A percentile compares a stretch with the other conserved stretches of the same genome.
These are phyloP conservation scores for Laguncularia racemosa DNA, from an alignment of 345 rosid species.

Conservation along the genomic window DNA sequence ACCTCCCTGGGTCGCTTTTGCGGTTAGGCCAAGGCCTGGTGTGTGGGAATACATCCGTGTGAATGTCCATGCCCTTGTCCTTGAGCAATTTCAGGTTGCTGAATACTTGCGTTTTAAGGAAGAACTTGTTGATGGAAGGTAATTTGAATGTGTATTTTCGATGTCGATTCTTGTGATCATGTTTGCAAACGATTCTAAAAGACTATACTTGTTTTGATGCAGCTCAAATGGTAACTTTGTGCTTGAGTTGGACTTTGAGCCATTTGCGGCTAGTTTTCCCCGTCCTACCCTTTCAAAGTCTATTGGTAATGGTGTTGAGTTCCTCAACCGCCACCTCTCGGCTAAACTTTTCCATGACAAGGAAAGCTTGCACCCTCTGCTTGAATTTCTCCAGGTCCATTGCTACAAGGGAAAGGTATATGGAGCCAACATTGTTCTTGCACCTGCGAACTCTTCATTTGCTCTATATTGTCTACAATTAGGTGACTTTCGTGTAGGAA, in stretches of 20 bases:
- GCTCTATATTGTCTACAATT: background rate
- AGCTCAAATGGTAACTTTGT: conserved; percentile 70
- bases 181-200: too few species aligned
- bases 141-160: background rate
- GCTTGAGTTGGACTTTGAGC: conserved; percentile 89
- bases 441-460: background rate
- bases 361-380: conserved; percentile 86
- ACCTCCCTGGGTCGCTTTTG: conserved; percentile 91
- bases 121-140: conserved; percentile 92
- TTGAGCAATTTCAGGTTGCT: conserved; percentile 66
- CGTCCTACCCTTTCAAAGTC: conserved; percentile 82
- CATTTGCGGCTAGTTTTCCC: conserved; percentile 75
- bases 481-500: background rate
- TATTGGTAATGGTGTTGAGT: conserved; percentile 91
- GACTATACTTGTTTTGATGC: background rate
- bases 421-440: background rate
- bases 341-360: conserved; percentile 95
- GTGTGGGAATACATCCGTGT: conserved; percentile 91
- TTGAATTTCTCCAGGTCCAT: conserved; percentile 80
- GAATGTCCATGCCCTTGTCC: conserved; percentile 68
- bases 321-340: conserved; percentile 91
- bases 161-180: background rate
- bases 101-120: conserved; percentile 87
- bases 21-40: conserved; percentile 94
- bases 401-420: conserved; percentile 82